Base-by-base conservation (phyloP, 331 rosid genomes). In the Malus hybrid region DNA sequence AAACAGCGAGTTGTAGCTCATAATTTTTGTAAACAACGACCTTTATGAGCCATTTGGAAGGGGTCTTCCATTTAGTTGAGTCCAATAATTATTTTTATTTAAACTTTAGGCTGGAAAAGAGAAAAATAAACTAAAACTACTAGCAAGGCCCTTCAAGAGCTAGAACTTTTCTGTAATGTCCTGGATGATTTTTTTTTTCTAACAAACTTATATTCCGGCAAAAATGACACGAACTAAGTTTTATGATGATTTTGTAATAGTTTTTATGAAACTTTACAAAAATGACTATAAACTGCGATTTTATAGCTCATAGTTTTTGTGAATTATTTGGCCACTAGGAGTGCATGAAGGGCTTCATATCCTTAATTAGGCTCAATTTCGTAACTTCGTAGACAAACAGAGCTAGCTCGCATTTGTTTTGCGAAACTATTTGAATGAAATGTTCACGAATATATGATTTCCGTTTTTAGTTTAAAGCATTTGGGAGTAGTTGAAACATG, bases 401-500 rank as follows among this genome's bases (percentile, higher is more conserved):
- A 52, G 57, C n/a, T 52, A 32, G 54, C 33, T 32, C 33, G 44
- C 66, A 34, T 20, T 71, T 57, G 18, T 16, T 36, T 57, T 39
- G 39, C 56, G 18, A 39, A 22, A 14, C 28, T 72, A 55, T 57
- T 64, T 16, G 69, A 52, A 73, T 59, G 67, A 60, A 24, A 13
- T 34, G 76, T n/a, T 61, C 69, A 73, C 19, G 15, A 2, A 57
- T 52, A 52, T 52, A 59, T n/a, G 67, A 28, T 73, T 73, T 61
- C 13, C 69, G 31, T 27, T 39, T 73, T 10, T 22, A 59, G 69
- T 39, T 42, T 42, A 61, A 19, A 60, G 50, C 29, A 44, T 10
- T 31, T 57, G 57, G 56, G 70, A 74, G 70, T 63, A 27, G 70
- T 74, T 46, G 70, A 44, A 74, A 63, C 78, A 74, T 74, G 78